Evolutionary conservation across 2,329 filamentous ascomycete species (phyloP), one percentile per base, ranked within the genome.

Genomic region (Ceratocystis harringtonii): DNA sequence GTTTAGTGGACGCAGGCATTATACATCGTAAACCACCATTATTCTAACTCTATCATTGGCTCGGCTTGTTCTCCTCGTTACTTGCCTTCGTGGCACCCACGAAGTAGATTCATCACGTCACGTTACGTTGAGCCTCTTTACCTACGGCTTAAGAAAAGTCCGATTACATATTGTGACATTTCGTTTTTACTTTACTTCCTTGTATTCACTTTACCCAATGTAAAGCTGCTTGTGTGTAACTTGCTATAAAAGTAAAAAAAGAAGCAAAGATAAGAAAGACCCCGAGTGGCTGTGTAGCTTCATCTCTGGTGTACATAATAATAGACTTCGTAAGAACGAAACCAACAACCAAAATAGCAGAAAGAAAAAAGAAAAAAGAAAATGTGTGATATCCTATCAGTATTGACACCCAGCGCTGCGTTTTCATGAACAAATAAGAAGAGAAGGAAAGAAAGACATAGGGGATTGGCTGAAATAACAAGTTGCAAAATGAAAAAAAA

Each of bases 401-500:
- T 32, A 19, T 22, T 58, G n/a, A 58, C 28, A 32, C 55, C 55
- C 30, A 36, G 55, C 55, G 55, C 55, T 58, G 55, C 55, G 41
- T 48, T 32, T 3, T 32, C 44, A 63, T 55, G 7, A 36, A 41
- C 36, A 41, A 41, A 4, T 15, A 50, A 66, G 58, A 61, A 63
- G 32, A 45, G 30, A 63, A 48, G 3, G 28, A 65, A 52, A 22
- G 32, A 52, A 28, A 63, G 7, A 28, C 19, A 58, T 45, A 52
- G 22, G 58, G 44, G 57, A 43, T 32, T n/a, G 19, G 50, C 61
- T 50, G 4, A 55, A 28, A 48, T 43, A 62, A 65, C 43, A 52
- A 61, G 50, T 7, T 3, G 43, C 48, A 63, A 50, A 61, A 58
- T 58, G 43, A 45, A 48, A n/a, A 62, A 62, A 61, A 66, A 58